Conservation (phyloP, 768 basidiomycete genomes). For the Tulasnella sp. region DNA sequence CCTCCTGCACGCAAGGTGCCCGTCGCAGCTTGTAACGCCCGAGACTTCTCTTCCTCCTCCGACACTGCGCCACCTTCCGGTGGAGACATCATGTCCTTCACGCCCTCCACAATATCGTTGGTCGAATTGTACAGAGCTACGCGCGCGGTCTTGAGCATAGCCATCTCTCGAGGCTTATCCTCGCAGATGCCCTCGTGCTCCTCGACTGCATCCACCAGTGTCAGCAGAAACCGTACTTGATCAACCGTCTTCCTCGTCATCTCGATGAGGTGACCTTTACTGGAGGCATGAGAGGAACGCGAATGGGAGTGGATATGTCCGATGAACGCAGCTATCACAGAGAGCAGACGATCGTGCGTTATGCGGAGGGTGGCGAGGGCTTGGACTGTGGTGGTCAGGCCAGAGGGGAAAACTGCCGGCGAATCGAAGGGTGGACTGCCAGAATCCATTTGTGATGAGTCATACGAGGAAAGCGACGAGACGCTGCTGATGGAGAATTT, state of each 20-base stretch:
- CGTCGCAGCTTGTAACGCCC: constrained; percentile 75
- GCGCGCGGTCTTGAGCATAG: constrained; percentile 57
- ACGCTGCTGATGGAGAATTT: constrained; percentile 51
- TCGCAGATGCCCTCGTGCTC: constrained; percentile 56
- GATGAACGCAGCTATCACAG: constrained; percentile 93
- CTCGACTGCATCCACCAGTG: constrained; percentile 82
- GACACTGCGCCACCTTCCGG: constrained; percentile 33
- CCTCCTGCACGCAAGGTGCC: constrained; percentile 75
- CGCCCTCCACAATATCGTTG: constrained; percentile 75
- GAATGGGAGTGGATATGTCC: constrained; percentile 93
- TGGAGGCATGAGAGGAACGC: constrained; percentile 79
- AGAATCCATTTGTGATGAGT: neutral
- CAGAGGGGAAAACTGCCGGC: constrained; percentile 52
- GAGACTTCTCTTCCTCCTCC: constrained; percentile 74
- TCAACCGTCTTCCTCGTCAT: constrained; percentile 92
- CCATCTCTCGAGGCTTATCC: constrained; percentile 39
- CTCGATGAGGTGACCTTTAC: constrained; percentile 88
- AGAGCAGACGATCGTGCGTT: constrained; percentile 84
- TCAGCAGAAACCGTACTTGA: constrained; percentile 81
- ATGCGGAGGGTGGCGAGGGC: constrained; percentile 65
- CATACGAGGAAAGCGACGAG: constrained; percentile 46
- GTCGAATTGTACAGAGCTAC: constrained; percentile 77
- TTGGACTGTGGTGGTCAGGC: constrained; percentile 55
- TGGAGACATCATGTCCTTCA: constrained; percentile 57
- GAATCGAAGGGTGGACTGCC: constrained; percentile 48